phyloP scores from a whole-genome alignment of 768 basidiomycete species.

The Leccinum uliginosum region DNA sequence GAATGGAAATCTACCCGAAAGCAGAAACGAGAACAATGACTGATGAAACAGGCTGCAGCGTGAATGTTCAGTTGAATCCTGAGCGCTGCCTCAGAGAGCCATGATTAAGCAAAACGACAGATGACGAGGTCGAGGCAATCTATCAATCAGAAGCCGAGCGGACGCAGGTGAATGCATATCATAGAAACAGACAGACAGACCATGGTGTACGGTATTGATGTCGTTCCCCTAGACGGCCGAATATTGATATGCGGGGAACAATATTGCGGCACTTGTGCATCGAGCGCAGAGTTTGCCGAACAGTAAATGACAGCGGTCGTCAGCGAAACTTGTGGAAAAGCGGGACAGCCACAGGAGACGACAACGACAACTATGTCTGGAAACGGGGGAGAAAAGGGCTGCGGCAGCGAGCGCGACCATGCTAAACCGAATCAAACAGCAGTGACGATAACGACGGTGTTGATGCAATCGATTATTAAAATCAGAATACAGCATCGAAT shows the following conservation, averaged over 20 bases:
- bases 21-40: background rate
- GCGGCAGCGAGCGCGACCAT: background rate
- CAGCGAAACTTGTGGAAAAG: background rate
- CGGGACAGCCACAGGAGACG: background rate
- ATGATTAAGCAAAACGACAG: background rate
- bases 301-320: background rate
- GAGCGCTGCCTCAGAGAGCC: too few species aligned
- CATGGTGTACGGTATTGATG: background rate
- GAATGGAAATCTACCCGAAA: background rate
- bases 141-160: background rate
- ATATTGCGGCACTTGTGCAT: background rate
- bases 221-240: background rate
- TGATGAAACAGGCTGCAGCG: background rate
- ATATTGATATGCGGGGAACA: background rate
- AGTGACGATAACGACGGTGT: background rate
- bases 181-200: background rate
- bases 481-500: background rate
- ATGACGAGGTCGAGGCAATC: background rate
- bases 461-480: background rate
- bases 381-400: background rate
- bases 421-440: background rate
- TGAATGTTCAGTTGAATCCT: background rate
- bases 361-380: background rate
- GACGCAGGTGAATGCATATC: background rate
- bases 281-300: background rate